Base-by-base conservation (phyloP, 2,329 filamentous ascomycete species). In the Phialocephala sp. region DNA sequence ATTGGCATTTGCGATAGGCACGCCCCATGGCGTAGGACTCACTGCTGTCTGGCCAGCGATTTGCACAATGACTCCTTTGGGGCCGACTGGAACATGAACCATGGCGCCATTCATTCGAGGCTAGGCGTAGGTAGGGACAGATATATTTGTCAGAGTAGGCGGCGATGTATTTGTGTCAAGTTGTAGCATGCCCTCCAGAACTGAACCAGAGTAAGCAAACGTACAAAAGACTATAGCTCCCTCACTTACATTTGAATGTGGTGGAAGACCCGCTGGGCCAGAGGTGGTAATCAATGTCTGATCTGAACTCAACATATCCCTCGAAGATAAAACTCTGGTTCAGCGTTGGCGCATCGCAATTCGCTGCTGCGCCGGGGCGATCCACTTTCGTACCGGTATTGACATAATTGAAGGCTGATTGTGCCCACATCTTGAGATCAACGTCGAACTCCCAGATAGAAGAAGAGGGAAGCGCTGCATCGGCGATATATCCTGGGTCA, bases 31-130 rank as follows among this genome's bases (percentile, higher is more conserved):
- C 6, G 63, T 65, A 15, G 54, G 59, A 52, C 59, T 52, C 41
- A 43, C 37, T 5, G 63, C 58, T 15, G 52, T 59, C 32, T 65
- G 59, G 20, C 63, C 63, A 8, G 59, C 59, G 32, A 65, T 65
- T 15, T 62, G 41, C 35, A 65, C 54, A 18, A 65, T 50, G 15
- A 65, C 20, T 2, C 63, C 63, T 36, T 65, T 43, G 8, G 45
- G 22, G 18, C 63, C 59, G 12, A 65, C 59, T 8, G 63, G 63
- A 9, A 65, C 55, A 22, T 65, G 59, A 14, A 65, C 45, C 63
- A 65, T 65, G 5, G 63, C 63, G 18, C 63, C 63, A n/a, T 65
- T 65, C 63, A 65, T 65, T 36, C 63, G 15, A 18, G 59, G 63
- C 22, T 39, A 39, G 12, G 62, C 52, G 20, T 65, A 62, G 12